Evolutionary conservation across 2,329 filamentous ascomycete genomes (phyloP).

Genomic region (Rutstroemia sp.): DNA sequence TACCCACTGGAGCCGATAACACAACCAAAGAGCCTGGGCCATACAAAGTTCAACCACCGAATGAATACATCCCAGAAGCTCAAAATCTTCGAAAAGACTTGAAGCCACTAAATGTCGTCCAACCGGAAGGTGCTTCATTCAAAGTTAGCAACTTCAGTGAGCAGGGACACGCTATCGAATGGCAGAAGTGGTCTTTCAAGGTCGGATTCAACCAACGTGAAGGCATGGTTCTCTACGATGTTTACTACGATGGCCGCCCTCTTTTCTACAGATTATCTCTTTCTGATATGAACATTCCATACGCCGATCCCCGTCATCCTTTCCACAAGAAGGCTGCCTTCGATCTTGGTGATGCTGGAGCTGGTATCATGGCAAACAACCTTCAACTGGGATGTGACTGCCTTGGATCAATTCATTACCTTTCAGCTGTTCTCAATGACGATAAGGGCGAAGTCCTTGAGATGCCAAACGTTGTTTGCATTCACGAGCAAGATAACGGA

Average conservation of each 20-base stretch:
- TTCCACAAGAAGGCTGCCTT: slow-evolving; percentile 66
- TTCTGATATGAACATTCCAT: slow-evolving; percentile 55
- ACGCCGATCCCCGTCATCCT: slow-evolving; percentile 57
- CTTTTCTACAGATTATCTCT: slow-evolving; percentile 61
- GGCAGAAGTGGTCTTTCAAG: slow-evolving; percentile 61
- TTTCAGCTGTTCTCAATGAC: slow-evolving; percentile 50
- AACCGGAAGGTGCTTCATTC: slow-evolving; percentile 59
- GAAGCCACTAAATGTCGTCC: slow-evolving; percentile 56
- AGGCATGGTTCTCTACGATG: slow-evolving; percentile 61
- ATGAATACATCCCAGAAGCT: slow-evolving; percentile 60
- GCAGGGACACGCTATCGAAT: slow-evolving; percentile 48
- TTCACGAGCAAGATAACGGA: slow-evolving; percentile 64
- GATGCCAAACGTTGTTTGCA: slow-evolving; percentile 61
- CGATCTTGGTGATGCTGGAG: slow-evolving; percentile 60
- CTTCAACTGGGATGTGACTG: slow-evolving; percentile 65
- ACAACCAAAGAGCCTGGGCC: slow-evolving; percentile 47
- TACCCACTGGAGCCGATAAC: slow-evolving; percentile 60
- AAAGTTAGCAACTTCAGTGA: slow-evolving; percentile 41
- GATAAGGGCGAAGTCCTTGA: slow-evolving; percentile 50
- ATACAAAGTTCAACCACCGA: slow-evolving; percentile 46
- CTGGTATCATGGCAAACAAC: slow-evolving; percentile 62
- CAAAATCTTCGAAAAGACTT: slow-evolving; percentile 52
- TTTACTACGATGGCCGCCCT: slow-evolving; percentile 54
- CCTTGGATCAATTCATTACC: slow-evolving; percentile 62
- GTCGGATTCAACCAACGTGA: slow-evolving; percentile 56